Evolutionary conservation across 2,329 filamentous ascomycete species (phyloP).

Genomic region (Paraconiothyrium sp.): DNA sequence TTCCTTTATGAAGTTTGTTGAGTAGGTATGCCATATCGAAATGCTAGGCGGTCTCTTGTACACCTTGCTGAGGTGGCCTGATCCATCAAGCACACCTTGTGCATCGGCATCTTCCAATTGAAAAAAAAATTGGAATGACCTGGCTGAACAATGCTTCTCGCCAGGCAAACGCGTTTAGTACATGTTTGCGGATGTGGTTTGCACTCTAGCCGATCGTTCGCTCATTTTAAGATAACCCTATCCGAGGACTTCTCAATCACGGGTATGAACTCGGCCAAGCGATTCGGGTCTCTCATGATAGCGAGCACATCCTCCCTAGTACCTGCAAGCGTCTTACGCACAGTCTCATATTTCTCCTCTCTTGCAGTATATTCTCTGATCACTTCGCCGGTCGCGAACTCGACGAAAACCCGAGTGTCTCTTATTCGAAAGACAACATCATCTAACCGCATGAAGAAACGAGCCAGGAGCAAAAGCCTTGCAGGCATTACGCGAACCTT

Average conservation of each 20-base stretch:
- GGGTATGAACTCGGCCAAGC: constrained; percentile 66
- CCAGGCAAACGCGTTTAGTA: background rate
- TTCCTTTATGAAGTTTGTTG: background rate
- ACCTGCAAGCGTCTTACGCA: constrained; percentile 68
- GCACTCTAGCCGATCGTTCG: too few species aligned
- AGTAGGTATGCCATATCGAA: background rate
- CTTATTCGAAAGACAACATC: constrained; percentile 86
- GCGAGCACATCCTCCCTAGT: constrained; percentile 76
- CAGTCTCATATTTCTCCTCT: constrained; percentile 80
- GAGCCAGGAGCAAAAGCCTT: constrained; percentile 81
- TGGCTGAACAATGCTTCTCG: background rate
- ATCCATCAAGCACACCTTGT: background rate
- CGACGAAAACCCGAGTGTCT: constrained; percentile 91
- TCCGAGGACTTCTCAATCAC: constrained; percentile 76
- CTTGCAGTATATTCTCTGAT: constrained; percentile 90
- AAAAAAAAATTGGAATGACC: too few species aligned
- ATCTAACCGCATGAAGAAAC: constrained; percentile 93
- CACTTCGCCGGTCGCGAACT: constrained; percentile 81
- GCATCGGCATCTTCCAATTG: background rate
- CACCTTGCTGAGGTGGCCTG: background rate
- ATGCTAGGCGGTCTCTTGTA: background rate
- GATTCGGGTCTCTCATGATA: constrained; percentile 80
- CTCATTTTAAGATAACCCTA: constrained; percentile 52
- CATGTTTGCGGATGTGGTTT: background rate
- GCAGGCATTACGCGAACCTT: constrained; percentile 94